Conservation (phyloP, 257 asterid genomes). For the Handroanthus guayacan region DNA sequence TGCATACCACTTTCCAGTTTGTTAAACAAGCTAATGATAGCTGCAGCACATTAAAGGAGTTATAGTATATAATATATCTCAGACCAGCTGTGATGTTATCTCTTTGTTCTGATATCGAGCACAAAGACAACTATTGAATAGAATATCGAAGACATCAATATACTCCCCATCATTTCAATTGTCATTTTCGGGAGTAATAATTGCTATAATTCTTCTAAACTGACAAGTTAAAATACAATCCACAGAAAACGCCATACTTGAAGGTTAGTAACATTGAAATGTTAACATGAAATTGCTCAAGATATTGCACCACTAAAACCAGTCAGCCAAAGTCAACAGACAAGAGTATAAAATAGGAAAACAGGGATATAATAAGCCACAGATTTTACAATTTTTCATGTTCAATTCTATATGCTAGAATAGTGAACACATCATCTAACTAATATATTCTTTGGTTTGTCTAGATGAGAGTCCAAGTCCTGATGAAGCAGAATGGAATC, state of each 20-base stretch:
- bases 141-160: not conserved
- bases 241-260: not conserved
- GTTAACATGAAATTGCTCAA: constrained; percentile 13
- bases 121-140: not conserved
- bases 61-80: not conserved
- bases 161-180: constrained; percentile 2
- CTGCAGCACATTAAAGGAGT: constrained; percentile 13
- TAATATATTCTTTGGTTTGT: constrained; percentile 37
- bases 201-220: constrained; percentile 6
- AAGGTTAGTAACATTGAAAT: constrained; percentile 6
- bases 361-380: constrained; percentile 12
- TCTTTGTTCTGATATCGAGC: constrained; percentile 19
- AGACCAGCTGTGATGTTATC: not conserved
- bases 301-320: constrained; percentile 15
- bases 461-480: constrained; percentile 49
- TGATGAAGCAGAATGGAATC: constrained; percentile 68
- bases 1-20: not conserved
- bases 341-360: constrained; percentile 23
- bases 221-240: constrained; percentile 10
- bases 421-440: constrained; percentile 34
- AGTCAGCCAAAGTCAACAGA: constrained; percentile 21
- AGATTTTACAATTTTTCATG: not conserved
- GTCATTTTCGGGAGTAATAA: not conserved
- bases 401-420: constrained; percentile 27
- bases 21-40: not conserved